Conservation (phyloP, 306 rosid species). For the Vigna reflexopilosa region DNA sequence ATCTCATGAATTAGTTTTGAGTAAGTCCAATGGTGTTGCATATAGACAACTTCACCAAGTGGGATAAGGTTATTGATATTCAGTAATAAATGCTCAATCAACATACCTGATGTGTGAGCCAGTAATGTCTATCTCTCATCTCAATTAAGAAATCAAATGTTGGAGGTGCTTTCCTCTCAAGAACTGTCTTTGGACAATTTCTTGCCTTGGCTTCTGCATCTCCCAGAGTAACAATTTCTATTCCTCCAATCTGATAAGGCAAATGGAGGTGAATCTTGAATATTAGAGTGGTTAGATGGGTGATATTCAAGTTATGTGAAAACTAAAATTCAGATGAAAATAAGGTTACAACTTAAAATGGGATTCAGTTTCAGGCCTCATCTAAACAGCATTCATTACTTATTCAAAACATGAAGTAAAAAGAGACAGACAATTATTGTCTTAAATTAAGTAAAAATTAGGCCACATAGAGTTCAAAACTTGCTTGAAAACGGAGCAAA, state of each 20-base stretch:
- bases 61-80: neutral
- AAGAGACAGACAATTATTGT: neutral
- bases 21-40: neutral
- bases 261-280: conserved; percentile 40
- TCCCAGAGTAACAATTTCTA: conserved; percentile 66
- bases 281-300: conserved; percentile 12
- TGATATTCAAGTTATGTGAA: conserved; percentile 21
- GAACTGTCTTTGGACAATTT: conserved; percentile 67
- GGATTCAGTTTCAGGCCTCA: conserved; percentile 23
- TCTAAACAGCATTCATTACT: neutral
- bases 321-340: conserved; percentile 21
- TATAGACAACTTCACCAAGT: neutral
- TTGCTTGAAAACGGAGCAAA: conserved; percentile 15
- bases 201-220: conserved; percentile 72
- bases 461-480: conserved; percentile 21
- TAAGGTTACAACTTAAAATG: conserved; percentile 9
- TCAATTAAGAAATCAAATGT: conserved; percentile 74
- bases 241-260: conserved; percentile 66
- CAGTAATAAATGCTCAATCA: conserved; percentile 36
- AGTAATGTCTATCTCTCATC: conserved; percentile 77
- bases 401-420: neutral
- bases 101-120: conserved; percentile 77
- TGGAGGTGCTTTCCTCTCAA: conserved; percentile 79
- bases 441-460: neutral
- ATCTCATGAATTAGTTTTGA: neutral